These are phyloP conservation scores for Grammothele lineata DNA, from an alignment of 768 basidiomycete genomes.

Conservation along the genomic window DNA sequence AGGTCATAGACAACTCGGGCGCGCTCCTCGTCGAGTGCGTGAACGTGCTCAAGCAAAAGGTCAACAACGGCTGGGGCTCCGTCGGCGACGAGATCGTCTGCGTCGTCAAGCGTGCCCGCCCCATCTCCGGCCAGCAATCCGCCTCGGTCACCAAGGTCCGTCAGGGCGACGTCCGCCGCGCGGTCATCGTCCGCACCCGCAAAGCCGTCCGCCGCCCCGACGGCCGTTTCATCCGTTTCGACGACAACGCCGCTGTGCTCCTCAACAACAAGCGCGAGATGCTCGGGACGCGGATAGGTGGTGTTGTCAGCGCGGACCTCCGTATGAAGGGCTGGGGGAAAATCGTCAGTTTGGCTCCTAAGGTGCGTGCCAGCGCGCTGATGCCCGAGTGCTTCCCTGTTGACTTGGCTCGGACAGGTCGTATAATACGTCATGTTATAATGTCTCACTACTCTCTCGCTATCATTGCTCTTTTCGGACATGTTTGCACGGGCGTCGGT, in stretches of 20 bases:
- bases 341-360: slow-evolving; percentile 87
- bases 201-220: slow-evolving; percentile 84
- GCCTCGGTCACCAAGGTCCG: slow-evolving; percentile 85
- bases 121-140: slow-evolving; percentile 62
- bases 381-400: not conserved
- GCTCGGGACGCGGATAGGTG: slow-evolving; percentile 91
- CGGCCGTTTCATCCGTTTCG: slow-evolving; percentile 84
- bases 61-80: slow-evolving; percentile 89
- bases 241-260: slow-evolving; percentile 94
- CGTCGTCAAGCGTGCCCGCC: slow-evolving; percentile 88
- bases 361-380: slow-evolving; percentile 43
- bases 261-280: slow-evolving; percentile 95
- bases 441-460: not conserved
- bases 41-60: slow-evolving; percentile 93
- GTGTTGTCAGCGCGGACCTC: slow-evolving; percentile 88
- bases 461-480: not conserved
- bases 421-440: not conserved
- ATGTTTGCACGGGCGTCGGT: too few species aligned
- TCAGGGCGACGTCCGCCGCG: slow-evolving; percentile 90
- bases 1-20: slow-evolving; percentile 98
- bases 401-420: not conserved
- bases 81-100: slow-evolving; percentile 96
- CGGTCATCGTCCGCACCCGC: slow-evolving; percentile 91
- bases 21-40: slow-evolving; percentile 94
- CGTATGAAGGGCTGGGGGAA: slow-evolving; percentile 93